Base-by-base conservation (phyloP, 306 rosid genomes). In the Senna siamea region DNA sequence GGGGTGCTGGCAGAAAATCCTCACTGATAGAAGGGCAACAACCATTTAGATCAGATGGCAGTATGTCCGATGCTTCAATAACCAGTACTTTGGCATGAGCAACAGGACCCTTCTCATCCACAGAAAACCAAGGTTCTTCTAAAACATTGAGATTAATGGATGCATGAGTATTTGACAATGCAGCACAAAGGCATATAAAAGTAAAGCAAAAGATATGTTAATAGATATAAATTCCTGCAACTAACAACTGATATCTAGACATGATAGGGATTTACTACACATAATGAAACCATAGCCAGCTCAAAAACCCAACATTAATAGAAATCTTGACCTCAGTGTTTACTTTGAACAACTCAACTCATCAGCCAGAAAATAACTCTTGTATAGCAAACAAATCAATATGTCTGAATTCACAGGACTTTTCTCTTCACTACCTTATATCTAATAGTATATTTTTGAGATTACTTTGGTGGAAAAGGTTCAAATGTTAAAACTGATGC, bases 21-120 rank as follows among this genome's bases (percentile, higher is more conserved):
- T 38, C 57, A 41, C 38, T 4, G 69, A 57, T 26, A 26, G 59
- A 65, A 73, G 76, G 63, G 57, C 3, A 26, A 83, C 35, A 57
- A 95, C 98, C 99, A 78, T 92, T 92, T 74, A 81, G 80, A 83
- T 95, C 98, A 1, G 97, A 82, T 37, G 96, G 93, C 75, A 87
- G 87, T 87, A 95, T 83, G 75, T 85, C 85, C 35, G 84, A 22
- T 77, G 87, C 99, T 84, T 95, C 99, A 66, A 95, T 43, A 74
- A 95, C 80, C 83, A 88, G 97, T 19, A 95, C 81, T 58, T 72
- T 65, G 28, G 74, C 95, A 82, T 55, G 72, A 44, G 89, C 97
- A 55, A 90, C 67, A 19, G 98, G 88, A n/a, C 87, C 97, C 88
- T 88, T 88, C 87, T 85, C 97, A 61, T 90, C 79, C 77, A 95